Base-by-base conservation (phyloP, 495 filamentous ascomycete species). In the Cladorrhinum samala region DNA sequence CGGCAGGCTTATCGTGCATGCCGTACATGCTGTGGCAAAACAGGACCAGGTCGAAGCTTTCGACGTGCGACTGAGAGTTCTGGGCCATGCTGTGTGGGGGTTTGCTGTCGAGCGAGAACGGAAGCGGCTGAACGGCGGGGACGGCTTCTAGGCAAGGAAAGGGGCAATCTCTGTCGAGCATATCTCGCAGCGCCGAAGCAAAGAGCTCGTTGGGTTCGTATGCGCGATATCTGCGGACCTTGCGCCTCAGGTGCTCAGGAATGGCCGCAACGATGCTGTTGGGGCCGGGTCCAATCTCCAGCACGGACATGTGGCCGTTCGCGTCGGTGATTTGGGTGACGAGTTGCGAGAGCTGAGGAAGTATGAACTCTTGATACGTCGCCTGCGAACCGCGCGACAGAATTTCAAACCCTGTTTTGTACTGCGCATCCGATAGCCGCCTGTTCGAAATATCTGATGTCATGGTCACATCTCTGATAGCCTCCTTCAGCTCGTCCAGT, bases 21-120 rank as follows among this genome's bases (percentile, higher is more conserved):
- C 78, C 77, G 57, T 86, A 82, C 75, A 83, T 78, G 68, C 81
- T 81, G 67, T 84, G 81, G 62, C 79, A 83, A 65, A 84, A 81
- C 48, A 84, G 62, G 51, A 86, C 65, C 56, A 83, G 51, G 61
- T 86, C 74, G 64, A 71, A 83, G 58, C 70, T 77, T 53, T 73
- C 62, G 52, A 66, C 63, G 2, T 45, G 18, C 4, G 18, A 2
- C 9, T 13, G 9, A 21, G 7, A 13, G 23, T 50, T 63, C 42
- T 52, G 46, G 47, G 46, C 62, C 54, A 59, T 50, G 42, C 40
- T 62, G 51, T 63, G 56, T n/a, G n/a, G n/a, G 5, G 11, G 11
- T 33, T 33, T 33, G 27, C 54, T 51, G 46, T 73, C 43, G 44
- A 68, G 52, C 59, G 23, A 54, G 61, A 83, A 83, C 55, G 75